phyloP scores from a whole-genome alignment of 805 yeast species.

The Novakomyces olei region DNA sequence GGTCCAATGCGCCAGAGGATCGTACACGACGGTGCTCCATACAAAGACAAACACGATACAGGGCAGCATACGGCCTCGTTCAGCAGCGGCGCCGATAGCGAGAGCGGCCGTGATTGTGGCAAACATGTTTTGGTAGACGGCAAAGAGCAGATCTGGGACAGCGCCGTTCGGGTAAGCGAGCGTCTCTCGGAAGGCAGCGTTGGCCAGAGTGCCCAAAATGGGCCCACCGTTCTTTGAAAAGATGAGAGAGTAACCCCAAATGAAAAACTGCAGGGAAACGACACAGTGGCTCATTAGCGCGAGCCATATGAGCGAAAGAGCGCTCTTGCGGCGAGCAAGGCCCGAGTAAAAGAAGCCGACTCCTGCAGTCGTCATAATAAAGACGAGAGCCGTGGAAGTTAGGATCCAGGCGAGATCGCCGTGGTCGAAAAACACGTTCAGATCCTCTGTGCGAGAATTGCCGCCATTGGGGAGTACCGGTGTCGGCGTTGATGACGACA shows the following conservation, averaged over 20 bases:
- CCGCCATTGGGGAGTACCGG: slow-evolving; percentile 42
- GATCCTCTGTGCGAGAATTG: slow-evolving; percentile 38
- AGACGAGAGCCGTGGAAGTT: slow-evolving; percentile 56
- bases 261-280: slow-evolving; percentile 86
- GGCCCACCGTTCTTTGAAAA: slow-evolving; percentile 49
- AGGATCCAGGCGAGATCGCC: slow-evolving; percentile 75
- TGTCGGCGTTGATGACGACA: slow-evolving; percentile 3
- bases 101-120: slow-evolving; percentile 82
- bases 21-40: slow-evolving; percentile 89
- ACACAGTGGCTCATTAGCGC: slow-evolving; percentile 71
- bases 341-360: slow-evolving; percentile 87
- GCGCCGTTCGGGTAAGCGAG: slow-evolving; percentile 56
- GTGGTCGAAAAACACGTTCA: slow-evolving; percentile 27
- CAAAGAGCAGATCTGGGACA: slow-evolving; percentile 78
- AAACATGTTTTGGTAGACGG: slow-evolving; percentile 90
- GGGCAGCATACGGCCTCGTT: slow-evolving; percentile 87
- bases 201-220: slow-evolving; percentile 61
- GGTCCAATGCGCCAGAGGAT: slow-evolving; percentile 92
- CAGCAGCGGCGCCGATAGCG: slow-evolving; percentile 96
- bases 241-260: slow-evolving; percentile 89
- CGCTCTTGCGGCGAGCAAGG: slow-evolving; percentile 81
- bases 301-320: slow-evolving; percentile 86
- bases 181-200: slow-evolving; percentile 60
- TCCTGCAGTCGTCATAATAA: slow-evolving; percentile 96
- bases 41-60: slow-evolving; percentile 85